A percentile compares a stretch with the other conserved stretches of the same genome.
Evolutionary conservation across 2,329 filamentous ascomycete genomes (phyloP).

Genomic region (Colletotrichum orchidophilum): DNA sequence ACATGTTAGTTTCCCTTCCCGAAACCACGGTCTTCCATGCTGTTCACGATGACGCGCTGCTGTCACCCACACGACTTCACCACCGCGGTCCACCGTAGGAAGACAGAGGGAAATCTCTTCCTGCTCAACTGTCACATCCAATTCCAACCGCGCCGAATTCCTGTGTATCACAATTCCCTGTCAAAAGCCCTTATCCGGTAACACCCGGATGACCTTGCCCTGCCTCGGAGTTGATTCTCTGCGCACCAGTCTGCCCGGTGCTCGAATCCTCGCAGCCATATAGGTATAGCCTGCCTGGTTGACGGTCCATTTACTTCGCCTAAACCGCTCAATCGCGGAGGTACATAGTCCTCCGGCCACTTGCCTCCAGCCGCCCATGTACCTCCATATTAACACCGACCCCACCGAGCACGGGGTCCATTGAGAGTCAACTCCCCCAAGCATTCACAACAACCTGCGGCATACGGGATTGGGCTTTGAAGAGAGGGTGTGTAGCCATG

Average conservation of each 20-base stretch:
- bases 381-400: not conserved
- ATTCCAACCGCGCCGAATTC: not conserved
- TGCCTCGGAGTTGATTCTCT: conserved; percentile 25
- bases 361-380: not conserved
- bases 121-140: not conserved
- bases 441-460: not conserved
- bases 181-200: conserved; percentile 36
- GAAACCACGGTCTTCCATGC: conserved; percentile 21
- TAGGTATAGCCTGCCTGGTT: not conserved
- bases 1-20: not conserved
- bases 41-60: conserved; percentile 12
- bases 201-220: conserved; percentile 15
- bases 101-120: not conserved
- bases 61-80: not conserved
- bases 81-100: not conserved
- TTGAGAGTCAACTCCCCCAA: not conserved
- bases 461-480: not conserved
- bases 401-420: conserved; percentile 6
- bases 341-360: conserved; percentile 6
- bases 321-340: conserved; percentile 15
- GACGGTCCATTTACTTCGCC: conserved; percentile 1
- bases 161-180: conserved; percentile 38
- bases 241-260: conserved; percentile 10
- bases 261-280: not conserved
- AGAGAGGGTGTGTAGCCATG: not conserved